Evolutionary conservation across 2,329 filamentous ascomycete species (phyloP).

Genomic region (Trichoderma koningii): DNA sequence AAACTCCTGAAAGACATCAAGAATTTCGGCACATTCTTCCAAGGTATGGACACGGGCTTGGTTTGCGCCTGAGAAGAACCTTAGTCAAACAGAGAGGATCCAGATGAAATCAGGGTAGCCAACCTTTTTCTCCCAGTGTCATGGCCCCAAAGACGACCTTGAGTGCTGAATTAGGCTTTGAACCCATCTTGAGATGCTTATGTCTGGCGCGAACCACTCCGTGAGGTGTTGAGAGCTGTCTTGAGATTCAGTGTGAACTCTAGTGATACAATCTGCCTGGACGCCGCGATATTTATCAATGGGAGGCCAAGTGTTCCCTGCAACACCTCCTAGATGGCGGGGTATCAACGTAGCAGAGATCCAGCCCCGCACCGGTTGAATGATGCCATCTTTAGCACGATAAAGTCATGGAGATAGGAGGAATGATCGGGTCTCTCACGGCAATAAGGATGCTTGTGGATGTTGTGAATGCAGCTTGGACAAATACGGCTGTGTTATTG

Average conservation of each 20-base stretch:
- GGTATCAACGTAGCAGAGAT: neutral
- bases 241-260: neutral
- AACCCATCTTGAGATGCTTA: constrained; percentile 3
- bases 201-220: too few species aligned
- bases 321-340: neutral
- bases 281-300: neutral
- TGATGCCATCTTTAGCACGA: constrained; percentile 23
- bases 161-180: constrained; percentile 19
- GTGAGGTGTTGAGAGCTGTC: neutral
- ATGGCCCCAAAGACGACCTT: constrained; percentile 27
- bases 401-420: constrained; percentile 16
- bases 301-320: neutral
- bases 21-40: constrained; percentile 16
- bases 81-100: neutral
- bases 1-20: constrained; percentile 25
- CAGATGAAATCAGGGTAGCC: too few species aligned
- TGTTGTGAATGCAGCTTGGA: neutral
- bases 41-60: constrained; percentile 24
- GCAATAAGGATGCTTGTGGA: neutral
- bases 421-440: neutral
- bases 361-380: constrained; percentile 17
- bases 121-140: constrained; percentile 26
- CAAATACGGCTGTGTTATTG: neutral
- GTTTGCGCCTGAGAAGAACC: neutral
- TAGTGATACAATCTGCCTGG: too few species aligned